These are phyloP conservation scores for Lecanosticta acicola DNA, from an alignment of 2,329 filamentous ascomycete genomes.

Conservation along the genomic window DNA sequence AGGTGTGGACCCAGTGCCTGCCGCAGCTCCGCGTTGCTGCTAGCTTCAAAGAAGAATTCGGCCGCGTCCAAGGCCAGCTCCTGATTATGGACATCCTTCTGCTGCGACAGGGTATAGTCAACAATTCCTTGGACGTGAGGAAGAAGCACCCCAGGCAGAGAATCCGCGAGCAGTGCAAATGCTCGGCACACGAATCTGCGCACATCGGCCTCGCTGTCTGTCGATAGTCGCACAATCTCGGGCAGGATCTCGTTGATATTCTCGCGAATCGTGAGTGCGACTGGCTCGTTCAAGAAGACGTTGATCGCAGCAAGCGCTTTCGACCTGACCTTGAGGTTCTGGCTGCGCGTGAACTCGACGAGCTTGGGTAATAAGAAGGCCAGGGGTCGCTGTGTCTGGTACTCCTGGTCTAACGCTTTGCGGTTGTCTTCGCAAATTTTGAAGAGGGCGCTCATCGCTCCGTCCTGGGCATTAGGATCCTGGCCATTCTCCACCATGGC, in stretches of 20 bases:
- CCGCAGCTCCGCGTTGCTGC: conserved; percentile 78
- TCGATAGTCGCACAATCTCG: conserved; percentile 74
- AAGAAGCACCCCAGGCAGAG: conserved; percentile 80
- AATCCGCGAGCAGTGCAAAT: conserved; percentile 87
- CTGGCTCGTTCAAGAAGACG: conserved; percentile 78
- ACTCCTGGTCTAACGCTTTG: conserved; percentile 77
- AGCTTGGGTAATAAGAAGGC: conserved; percentile 86
- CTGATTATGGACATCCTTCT: conserved; percentile 72
- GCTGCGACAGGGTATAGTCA: conserved; percentile 87
- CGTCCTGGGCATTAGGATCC: conserved; percentile 73
- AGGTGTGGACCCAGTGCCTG: conserved; percentile 71
- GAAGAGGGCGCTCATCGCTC: conserved; percentile 83
- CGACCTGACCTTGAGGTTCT: conserved; percentile 69
- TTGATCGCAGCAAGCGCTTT: conserved; percentile 82
- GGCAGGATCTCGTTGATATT: conserved; percentile 76
- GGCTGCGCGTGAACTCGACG: conserved; percentile 75
- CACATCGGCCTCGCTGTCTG: conserved; percentile 73
- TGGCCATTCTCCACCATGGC: conserved; percentile 70
- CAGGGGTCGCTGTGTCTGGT: conserved; percentile 81
- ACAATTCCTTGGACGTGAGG: conserved; percentile 85
- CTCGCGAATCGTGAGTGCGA: conserved; percentile 64
- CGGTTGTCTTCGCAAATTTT: conserved; percentile 98
- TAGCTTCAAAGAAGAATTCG: conserved; percentile 94
- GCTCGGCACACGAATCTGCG: conserved; percentile 88
- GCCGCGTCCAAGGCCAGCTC: conserved; percentile 90